A percentile compares a stretch with the other conserved stretches of the same genome.
These are phyloP conservation scores for Geosiphon pyriformis DNA, from an alignment of 192 early-diverging fungal genomes.

Conservation along the genomic window DNA sequence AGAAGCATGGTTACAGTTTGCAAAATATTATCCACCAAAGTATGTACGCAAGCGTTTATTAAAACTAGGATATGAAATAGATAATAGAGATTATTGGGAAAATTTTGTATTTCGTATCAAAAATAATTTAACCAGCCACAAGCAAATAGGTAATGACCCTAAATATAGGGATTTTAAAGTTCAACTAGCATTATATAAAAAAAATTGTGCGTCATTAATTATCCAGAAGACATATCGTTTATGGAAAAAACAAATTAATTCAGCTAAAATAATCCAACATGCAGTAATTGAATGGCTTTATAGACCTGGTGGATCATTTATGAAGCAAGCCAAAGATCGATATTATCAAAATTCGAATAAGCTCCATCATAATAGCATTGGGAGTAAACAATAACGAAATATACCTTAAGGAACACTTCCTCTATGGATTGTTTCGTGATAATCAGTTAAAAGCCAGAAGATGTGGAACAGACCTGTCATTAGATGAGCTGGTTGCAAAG, in stretches of 20 bases:
- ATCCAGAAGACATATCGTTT: conserved; percentile 3
- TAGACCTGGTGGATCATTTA: conserved; percentile 12
- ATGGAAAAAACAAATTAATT: conserved; percentile 10
- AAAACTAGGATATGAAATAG: too few relatives aligned
- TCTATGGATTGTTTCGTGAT: conserved; percentile 9
- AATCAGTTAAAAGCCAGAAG: conserved; percentile 15
- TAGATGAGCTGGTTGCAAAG: conserved; percentile 12
- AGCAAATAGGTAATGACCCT: too few relatives aligned
- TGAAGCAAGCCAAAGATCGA: conserved; percentile 16
- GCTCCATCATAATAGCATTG: too few relatives aligned
- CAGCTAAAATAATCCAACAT: not conserved
- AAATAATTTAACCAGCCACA: too few relatives aligned
- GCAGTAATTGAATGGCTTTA: conserved; percentile 12
- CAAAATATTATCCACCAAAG: too few relatives aligned
- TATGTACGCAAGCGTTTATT: too few relatives aligned
- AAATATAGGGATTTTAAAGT: too few relatives aligned
- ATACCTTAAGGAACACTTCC: conserved; percentile 6
- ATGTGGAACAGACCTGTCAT: conserved; percentile 10
- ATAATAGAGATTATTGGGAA: too few relatives aligned
- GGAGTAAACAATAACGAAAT: conserved; percentile 16
- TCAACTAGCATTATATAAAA: too few relatives aligned
- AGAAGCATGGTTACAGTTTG: too few relatives aligned
- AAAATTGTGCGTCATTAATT: not conserved
- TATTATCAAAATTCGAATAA: too few relatives aligned
- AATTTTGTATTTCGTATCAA: too few relatives aligned